These are phyloP conservation scores for Triticum dicoccoides DNA, from an alignment of 176 grass and related monocot genomes.

Conservation along the genomic window DNA sequence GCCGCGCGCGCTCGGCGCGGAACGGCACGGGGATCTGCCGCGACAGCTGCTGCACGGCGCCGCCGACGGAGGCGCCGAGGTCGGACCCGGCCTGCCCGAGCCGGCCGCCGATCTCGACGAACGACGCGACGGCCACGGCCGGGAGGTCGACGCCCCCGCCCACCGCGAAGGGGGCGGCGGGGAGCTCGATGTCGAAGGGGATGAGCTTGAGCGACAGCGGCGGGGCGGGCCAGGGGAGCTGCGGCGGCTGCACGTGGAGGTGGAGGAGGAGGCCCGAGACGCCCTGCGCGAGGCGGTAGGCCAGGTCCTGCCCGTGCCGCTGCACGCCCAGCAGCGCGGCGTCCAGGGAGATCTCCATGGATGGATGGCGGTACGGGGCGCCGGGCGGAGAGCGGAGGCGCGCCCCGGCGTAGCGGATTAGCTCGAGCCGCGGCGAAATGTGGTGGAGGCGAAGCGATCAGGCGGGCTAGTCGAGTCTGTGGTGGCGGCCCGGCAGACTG, in stretches of 20 bases:
- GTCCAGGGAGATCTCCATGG: slow-evolving; percentile 88
- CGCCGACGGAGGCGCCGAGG: slow-evolving; percentile 59
- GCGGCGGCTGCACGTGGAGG: slow-evolving; percentile 65
- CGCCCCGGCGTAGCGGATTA: neutral
- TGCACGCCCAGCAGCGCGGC: slow-evolving; percentile 89
- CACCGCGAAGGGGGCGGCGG: slow-evolving; percentile 28
- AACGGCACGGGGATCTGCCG: slow-evolving; percentile 55
- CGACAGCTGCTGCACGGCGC: slow-evolving; percentile 71
- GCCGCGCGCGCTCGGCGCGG: neutral
- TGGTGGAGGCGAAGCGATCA: neutral
- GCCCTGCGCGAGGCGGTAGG: slow-evolving; percentile 82
- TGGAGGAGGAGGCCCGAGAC: slow-evolving; percentile 83
- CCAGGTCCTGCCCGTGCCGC: slow-evolving; percentile 89
- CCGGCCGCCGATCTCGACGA: slow-evolving; percentile 74
- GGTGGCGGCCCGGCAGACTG: neutral
- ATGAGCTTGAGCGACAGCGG: slow-evolving; percentile 39
- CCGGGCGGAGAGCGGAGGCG: neutral
- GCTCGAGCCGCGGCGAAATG: neutral
- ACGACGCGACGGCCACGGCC: slow-evolving; percentile 47
- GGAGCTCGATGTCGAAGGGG: slow-evolving; percentile 54
- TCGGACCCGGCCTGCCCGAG: slow-evolving; percentile 81
- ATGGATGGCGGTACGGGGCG: neutral
- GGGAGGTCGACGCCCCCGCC: slow-evolving; percentile 25
- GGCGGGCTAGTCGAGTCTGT: neutral
- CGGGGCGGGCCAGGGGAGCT: neutral